These are phyloP conservation scores for Xylogone sp. DNA, from an alignment of 2,329 filamentous ascomycete genomes.

Conservation along the genomic window DNA sequence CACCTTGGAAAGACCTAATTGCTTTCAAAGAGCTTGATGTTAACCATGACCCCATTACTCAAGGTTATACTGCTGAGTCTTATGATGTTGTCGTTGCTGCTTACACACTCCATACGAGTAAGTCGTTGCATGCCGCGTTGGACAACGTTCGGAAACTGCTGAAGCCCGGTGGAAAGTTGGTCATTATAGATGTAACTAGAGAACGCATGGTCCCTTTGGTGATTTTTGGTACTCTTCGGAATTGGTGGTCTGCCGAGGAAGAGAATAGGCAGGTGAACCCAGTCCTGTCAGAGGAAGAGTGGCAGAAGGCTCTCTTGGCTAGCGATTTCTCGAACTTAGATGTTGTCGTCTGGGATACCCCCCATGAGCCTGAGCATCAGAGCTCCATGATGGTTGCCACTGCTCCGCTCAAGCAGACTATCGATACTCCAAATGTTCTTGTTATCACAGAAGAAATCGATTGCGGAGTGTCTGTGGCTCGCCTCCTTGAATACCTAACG, in stretches of 20 bases:
- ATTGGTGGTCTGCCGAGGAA: not conserved
- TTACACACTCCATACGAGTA: constrained; percentile 34
- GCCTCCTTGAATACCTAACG: too few species aligned
- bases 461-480: too few species aligned
- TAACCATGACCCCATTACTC: constrained; percentile 15
- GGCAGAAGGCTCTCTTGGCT: too few species aligned
- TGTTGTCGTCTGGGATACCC: too few species aligned
- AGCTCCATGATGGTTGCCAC: too few species aligned
- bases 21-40: constrained; percentile 30
- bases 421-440: too few species aligned
- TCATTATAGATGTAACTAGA: constrained; percentile 5
- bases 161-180: not conserved
- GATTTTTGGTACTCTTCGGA: constrained; percentile 1
- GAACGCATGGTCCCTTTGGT: not conserved
- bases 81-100: constrained; percentile 35
- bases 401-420: too few species aligned
- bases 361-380: too few species aligned
- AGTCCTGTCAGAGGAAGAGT: too few species aligned
- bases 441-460: too few species aligned
- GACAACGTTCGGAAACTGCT: not conserved
- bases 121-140: not conserved
- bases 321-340: too few species aligned
- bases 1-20: constrained; percentile 16
- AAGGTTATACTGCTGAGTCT: constrained; percentile 23
- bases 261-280: not conserved